These are phyloP conservation scores for Penicillium nucicola DNA, from an alignment of 495 filamentous ascomycete species.

Conservation along the genomic window DNA sequence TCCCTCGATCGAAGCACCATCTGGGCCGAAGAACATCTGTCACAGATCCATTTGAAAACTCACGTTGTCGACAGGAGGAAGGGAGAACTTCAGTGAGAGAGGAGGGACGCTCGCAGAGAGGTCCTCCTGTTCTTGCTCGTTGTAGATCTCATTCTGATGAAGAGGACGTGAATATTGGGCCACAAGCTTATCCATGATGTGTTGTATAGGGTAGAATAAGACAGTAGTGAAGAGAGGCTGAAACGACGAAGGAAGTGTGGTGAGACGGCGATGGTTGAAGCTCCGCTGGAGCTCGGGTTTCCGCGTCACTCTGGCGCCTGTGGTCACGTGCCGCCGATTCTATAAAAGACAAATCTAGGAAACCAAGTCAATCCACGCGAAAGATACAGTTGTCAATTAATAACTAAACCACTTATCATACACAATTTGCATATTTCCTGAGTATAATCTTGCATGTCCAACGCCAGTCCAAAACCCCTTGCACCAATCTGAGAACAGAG, in stretches of 20 bases:
- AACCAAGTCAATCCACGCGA: background rate
- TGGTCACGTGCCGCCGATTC: conserved; percentile 32
- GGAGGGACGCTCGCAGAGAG: conserved; percentile 62
- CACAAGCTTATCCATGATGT: conserved; percentile 87
- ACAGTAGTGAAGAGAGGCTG: conserved; percentile 4
- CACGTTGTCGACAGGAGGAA: conserved; percentile 93
- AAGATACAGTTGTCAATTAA: background rate
- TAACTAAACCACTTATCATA: conserved; percentile 4
- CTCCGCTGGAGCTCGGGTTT: conserved; percentile 36
- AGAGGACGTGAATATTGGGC: conserved; percentile 78
- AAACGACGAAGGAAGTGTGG: conserved; percentile 12
- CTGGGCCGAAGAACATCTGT: background rate
- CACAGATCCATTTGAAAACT: conserved; percentile 21
- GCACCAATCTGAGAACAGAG: background rate
- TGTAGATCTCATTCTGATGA: conserved; percentile 67
- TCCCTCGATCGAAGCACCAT: background rate
- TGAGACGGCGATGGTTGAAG: conserved; percentile 29
- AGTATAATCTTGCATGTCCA: conserved; percentile 3
- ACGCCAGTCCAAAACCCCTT: background rate
- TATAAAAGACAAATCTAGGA: background rate
- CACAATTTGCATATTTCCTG: conserved; percentile 6
- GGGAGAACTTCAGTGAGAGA: conserved; percentile 83
- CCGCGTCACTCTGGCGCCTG: conserved; percentile 47
- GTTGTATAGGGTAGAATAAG: conserved; percentile 1
- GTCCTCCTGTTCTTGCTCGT: conserved; percentile 73